These are phyloP conservation scores for Taphrina communis DNA, from an alignment of 1,139 yeast genomes.

Conservation along the genomic window DNA sequence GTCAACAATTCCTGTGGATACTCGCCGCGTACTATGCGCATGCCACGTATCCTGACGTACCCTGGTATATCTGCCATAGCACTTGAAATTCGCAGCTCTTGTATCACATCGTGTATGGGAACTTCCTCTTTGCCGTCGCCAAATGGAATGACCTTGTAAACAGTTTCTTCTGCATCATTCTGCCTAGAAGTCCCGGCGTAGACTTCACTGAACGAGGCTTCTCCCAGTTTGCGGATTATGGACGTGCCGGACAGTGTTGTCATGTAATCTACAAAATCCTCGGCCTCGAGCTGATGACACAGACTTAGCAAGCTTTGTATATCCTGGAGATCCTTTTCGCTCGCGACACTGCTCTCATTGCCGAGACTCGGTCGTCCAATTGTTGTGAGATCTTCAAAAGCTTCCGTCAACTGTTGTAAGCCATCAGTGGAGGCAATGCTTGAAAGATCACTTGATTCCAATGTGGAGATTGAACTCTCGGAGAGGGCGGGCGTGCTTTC, in stretches of 20 bases:
- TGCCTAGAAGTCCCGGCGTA: conserved; percentile 48
- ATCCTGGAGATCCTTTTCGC: conserved; percentile 3
- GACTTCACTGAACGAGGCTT: conserved; percentile 59
- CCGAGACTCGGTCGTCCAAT: conserved; percentile 5
- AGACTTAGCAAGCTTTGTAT: conserved; percentile 2
- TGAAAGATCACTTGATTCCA: not conserved
- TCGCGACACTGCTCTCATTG: not conserved
- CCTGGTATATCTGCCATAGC: conserved; percentile 54
- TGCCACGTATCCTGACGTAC: conserved; percentile 54
- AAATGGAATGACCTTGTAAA: conserved; percentile 61
- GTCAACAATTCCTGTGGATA: conserved; percentile 55
- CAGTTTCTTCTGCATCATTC: conserved; percentile 47
- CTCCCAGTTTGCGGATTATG: conserved; percentile 53
- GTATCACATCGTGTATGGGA: conserved; percentile 56
- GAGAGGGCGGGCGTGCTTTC: not conserved
- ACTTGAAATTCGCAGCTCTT: conserved; percentile 58
- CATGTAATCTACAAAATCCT: conserved; percentile 15
- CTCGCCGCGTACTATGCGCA: conserved; percentile 58
- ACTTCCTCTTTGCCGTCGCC: conserved; percentile 55
- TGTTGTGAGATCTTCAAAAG: conserved; percentile 3
- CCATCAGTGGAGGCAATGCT: not conserved
- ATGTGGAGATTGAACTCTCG: not conserved
- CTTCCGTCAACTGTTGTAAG: not conserved
- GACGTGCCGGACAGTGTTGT: not conserved
- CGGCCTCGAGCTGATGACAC: conserved; percentile 18